Base-by-base conservation (phyloP, 1,284 basidiomycete species). In the Sutorius eximius region DNA sequence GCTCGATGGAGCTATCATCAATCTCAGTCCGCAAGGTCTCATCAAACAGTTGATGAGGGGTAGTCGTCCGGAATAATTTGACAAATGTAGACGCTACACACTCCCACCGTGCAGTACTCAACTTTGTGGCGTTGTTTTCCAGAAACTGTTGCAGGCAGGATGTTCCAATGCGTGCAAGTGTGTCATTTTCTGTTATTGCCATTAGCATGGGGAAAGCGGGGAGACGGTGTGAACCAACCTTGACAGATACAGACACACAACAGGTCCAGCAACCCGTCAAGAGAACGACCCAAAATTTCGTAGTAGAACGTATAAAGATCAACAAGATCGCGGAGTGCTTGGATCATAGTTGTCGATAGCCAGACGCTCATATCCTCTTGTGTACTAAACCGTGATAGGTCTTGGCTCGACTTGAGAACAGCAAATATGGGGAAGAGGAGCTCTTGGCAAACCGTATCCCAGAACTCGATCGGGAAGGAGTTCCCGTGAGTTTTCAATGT, bases 281-380 rank as follows among this genome's bases (percentile, higher is more conserved):
- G 77, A 72, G 93, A 90, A 44, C 89, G 82, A 66, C 96, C 93
- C 62, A 99, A 74, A 12, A 88, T 95, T 58, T 93, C 91, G 71
- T 98, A 99, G 76, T 95, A 97, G 75, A 86, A 93, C 2, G 97
- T 97, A 73, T 97, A 99, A 20, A 99, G 82, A 68, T 97, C 93
- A 58, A 99, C 92, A 59, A 99, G 80, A 72, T 98, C 93, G 34
- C 97, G 85, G 53, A 99, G 80, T 1, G 97, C 97, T 70, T 99
- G 96, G 53, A 99, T 98, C 89, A 99, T 95, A 2, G 97, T 99
- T 9, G 97, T 98, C 42, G 95, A 98, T 45, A 99, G 76, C 97
- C 97, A 99, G 15, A 99, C 95, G 65, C 94, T 97, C 94, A 98
- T 97, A 66, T 99, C 97, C 70, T 99, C 97, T 67, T 98, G 93